These are phyloP conservation scores for Chaetomium globosum DNA, from an alignment of 2,329 filamentous ascomycete genomes.

Conservation along the genomic window DNA sequence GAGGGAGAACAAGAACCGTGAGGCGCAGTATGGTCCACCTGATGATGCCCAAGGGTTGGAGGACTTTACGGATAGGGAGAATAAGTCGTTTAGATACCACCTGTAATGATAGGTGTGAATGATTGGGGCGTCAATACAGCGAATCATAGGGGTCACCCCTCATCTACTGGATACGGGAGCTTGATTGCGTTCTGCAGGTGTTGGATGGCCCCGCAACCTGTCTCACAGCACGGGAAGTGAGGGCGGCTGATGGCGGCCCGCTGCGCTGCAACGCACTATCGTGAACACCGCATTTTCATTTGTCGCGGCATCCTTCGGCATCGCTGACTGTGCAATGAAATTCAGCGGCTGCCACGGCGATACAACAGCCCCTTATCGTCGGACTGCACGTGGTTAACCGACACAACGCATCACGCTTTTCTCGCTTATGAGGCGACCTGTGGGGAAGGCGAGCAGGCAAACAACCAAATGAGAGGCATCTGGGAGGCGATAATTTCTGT, in stretches of 20 bases:
- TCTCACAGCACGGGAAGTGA: background rate
- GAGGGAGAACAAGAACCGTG: constrained; percentile 40
- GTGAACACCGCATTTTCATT: background rate
- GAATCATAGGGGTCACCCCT: background rate
- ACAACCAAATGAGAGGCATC: background rate
- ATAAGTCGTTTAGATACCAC: constrained; percentile 32
- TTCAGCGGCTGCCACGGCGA: background rate
- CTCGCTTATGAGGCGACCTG: background rate
- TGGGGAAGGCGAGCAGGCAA: background rate
- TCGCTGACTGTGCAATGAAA: background rate
- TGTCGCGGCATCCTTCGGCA: background rate
- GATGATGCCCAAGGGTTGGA: constrained; percentile 44
- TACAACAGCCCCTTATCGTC: background rate
- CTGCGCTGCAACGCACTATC: background rate
- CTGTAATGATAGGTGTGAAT: constrained; percentile 3
- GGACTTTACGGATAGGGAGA: constrained; percentile 46
- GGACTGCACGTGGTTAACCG: background rate
- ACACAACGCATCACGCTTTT: background rate
- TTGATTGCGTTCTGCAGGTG: background rate
- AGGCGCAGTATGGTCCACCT: constrained; percentile 39
- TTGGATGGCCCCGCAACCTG: background rate
- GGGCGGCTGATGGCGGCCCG: background rate
- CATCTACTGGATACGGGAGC: background rate
- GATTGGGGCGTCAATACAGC: background rate
- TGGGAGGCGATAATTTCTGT: background rate